A percentile compares a stretch with the other conserved stretches of the same genome.
These are phyloP conservation scores for Tricholoma sp. DNA, from an alignment of 768 basidiomycete species.

Conservation along the genomic window DNA sequence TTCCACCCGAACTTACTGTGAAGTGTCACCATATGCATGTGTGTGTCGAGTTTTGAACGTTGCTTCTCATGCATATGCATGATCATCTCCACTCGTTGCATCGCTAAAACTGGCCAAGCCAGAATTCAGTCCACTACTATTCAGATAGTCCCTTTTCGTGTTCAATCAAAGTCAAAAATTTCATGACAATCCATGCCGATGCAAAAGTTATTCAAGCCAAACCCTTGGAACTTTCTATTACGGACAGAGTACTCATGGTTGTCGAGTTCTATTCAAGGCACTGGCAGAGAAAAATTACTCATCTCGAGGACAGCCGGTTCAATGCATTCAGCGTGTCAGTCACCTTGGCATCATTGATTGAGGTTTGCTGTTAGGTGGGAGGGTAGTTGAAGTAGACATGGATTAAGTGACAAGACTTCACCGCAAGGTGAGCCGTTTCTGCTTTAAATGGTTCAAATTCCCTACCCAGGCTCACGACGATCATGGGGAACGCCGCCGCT, in stretches of 20 bases:
- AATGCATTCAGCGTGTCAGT: not conserved
- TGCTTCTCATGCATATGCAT: no score
- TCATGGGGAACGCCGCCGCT: not conserved
- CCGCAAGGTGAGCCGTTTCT: not conserved
- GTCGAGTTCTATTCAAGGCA: not conserved
- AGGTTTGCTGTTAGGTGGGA: not conserved
- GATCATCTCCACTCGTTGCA: not conserved
- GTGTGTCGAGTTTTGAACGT: not conserved
- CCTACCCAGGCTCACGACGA: not conserved
- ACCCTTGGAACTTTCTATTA: not conserved
- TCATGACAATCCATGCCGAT: no score
- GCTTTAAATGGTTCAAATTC: not conserved
- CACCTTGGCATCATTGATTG: not conserved
- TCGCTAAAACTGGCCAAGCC: not conserved
- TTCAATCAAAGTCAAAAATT: not conserved
- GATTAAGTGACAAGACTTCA: not conserved
- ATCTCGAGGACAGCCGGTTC: not conserved
- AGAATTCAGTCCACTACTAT: not conserved
- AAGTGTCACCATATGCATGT: not conserved
- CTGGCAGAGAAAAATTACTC: not conserved
- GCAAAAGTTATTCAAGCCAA: not conserved
- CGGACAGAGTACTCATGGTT: not conserved
- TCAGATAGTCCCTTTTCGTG: not conserved
- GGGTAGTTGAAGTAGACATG: not conserved
- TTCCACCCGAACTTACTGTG: not conserved